These are phyloP conservation scores for Thermomucor indicae-seudaticae DNA, from an alignment of 371 early-diverging fungal genomes.

Conservation along the genomic window DNA sequence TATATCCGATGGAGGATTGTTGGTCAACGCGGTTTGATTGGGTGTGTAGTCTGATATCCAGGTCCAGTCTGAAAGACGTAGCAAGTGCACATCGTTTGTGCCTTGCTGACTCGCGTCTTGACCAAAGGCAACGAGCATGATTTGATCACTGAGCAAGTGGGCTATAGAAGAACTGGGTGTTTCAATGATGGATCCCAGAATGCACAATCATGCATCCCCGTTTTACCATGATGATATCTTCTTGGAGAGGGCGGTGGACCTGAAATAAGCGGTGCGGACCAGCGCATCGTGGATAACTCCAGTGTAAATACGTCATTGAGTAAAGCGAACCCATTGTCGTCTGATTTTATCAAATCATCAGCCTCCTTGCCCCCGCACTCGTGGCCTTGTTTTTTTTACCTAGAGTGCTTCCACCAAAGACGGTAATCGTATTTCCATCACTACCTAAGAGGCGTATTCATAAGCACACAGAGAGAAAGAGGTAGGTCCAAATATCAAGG, in stretches of 20 bases:
- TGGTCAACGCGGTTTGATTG: slow-evolving; percentile 5
- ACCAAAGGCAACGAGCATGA: slow-evolving; percentile 29
- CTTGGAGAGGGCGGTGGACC: slow-evolving; percentile 36
- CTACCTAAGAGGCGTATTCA: slow-evolving; percentile 3
- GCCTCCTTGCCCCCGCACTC: no score
- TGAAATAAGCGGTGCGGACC: slow-evolving; percentile 31
- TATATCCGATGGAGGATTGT: no score
- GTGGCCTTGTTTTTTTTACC: no score
- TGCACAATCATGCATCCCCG: neutral
- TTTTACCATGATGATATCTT: slow-evolving; percentile 38
- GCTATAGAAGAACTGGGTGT: slow-evolving; percentile 17
- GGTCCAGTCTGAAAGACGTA: slow-evolving; percentile 22
- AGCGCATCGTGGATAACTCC: slow-evolving; percentile 27
- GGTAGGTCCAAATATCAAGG: neutral
- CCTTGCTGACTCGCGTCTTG: slow-evolving; percentile 14
- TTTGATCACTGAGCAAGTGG: slow-evolving; percentile 14
- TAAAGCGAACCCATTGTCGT: no score
- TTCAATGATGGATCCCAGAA: slow-evolving; percentile 15
- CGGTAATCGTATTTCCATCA: slow-evolving; percentile 17
- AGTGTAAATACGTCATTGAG: slow-evolving; percentile 38
- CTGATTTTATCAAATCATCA: no score
- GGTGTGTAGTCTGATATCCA: slow-evolving; percentile 30
- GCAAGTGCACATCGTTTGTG: slow-evolving; percentile 17
- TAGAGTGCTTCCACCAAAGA: slow-evolving; percentile 36
- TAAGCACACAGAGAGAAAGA: neutral